phyloP scores from a whole-genome alignment of 1,139 yeast genomes.

The Geotrichum aggregatum region DNA sequence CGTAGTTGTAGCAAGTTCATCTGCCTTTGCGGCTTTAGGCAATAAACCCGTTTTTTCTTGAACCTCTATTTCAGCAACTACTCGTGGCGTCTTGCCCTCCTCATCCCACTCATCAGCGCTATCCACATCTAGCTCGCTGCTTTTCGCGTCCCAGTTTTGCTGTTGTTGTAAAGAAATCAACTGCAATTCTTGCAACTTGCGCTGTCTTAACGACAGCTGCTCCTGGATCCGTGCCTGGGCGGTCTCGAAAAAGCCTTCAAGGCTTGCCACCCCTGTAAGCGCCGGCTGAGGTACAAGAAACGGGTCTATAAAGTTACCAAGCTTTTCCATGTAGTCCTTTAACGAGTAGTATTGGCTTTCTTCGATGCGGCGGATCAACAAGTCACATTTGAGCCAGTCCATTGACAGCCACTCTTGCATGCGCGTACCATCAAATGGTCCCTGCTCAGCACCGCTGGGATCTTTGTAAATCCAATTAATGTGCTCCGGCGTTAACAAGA shows the following conservation, averaged over 20 bases:
- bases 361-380: conserved; percentile 52
- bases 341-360: conserved; percentile 36
- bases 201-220: conserved; percentile 15
- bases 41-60: neutral
- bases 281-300: conserved; percentile 52
- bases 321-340: conserved; percentile 33
- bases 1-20: no score
- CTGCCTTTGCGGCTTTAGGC: neutral
- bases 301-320: conserved; percentile 55
- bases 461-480: conserved; percentile 71
- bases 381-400: conserved; percentile 55
- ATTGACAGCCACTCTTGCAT: conserved; percentile 77
- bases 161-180: conserved; percentile 22
- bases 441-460: conserved; percentile 66
- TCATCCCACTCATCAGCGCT: conserved; percentile 12
- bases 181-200: conserved; percentile 12
- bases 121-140: neutral
- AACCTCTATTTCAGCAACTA: conserved; percentile 18
- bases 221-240: conserved; percentile 20
- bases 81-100: conserved; percentile 20
- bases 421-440: conserved; percentile 68
- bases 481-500: conserved; percentile 39
- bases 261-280: neutral
- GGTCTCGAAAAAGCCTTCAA: neutral
- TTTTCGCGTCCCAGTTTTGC: conserved; percentile 21